Percentiles rank a stretch among this genome's conserved stretches.
phyloP scores from a whole-genome alignment of 305 asterid genomes.

The Fraxinus sp. region DNA sequence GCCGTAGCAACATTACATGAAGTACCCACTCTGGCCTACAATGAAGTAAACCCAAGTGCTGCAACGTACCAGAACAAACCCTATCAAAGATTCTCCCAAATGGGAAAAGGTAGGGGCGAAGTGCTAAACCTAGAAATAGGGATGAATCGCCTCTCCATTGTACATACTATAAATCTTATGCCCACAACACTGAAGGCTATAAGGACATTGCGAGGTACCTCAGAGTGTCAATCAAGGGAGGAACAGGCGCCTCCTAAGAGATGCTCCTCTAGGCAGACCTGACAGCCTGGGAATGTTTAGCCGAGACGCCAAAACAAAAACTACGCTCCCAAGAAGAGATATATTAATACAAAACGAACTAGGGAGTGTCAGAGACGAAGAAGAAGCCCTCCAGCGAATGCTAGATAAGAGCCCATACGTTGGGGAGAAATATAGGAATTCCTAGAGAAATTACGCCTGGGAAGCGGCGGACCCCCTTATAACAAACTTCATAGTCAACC shows the following conservation, averaged over 20 bases:
- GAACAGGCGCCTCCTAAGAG: background rate
- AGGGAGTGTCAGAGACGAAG: background rate
- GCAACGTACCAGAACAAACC: too few relatives aligned
- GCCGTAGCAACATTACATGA: background rate
- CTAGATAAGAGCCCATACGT: background rate
- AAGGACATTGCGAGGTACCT: background rate
- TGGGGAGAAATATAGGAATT: background rate
- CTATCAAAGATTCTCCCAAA: too few relatives aligned
- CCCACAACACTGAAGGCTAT: background rate
- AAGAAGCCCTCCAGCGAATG: background rate
- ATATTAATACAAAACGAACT: too few relatives aligned
- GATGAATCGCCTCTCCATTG: too few relatives aligned
- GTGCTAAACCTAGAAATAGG: too few relatives aligned
- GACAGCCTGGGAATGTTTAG: background rate
- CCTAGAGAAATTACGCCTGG: background rate
- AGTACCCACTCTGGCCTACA: background rate
- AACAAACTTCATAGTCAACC: background rate
- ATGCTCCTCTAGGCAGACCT: background rate
- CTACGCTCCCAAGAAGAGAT: too few relatives aligned
- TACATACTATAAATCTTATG: too few relatives aligned
- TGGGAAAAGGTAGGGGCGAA: too few relatives aligned
- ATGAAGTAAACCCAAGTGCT: background rate
- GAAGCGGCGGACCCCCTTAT: background rate
- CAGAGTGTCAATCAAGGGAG: background rate
- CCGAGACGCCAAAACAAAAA: background rate